Evolutionary conservation across 148 eudicot species (phyloP), one percentile per base, ranked within the genome.

Genomic region (Vaccinium macrocarpon): DNA sequence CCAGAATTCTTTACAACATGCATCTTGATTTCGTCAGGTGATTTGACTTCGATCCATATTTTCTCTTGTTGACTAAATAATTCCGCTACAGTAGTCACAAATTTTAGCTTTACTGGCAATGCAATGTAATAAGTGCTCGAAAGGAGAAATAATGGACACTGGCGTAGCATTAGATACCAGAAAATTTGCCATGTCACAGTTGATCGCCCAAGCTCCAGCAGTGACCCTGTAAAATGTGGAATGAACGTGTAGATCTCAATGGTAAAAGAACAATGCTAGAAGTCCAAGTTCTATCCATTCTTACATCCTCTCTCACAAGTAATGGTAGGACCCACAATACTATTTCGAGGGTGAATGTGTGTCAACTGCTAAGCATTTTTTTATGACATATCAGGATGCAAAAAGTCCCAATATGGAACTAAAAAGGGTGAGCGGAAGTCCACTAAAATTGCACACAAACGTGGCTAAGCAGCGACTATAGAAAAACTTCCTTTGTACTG

Each of bases 1-100:
- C 48, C 82, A 52, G 23, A 23, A 79, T 57, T 50, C 18, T 72
- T 76, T 73, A 35, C 72, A 80, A 53, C 79, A 80, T 25, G 14
- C 18, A 70, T 64, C 23, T 10, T 48, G 57, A 15, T n/a, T 16
- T 66, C 25, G 19, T 66, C 48, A n/a, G 25, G 7, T 49, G 10
- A 66, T 81, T 50, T 51, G 7, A 6, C 66, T 35, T 2, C 23
- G 49, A 6, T 55, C 78, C 32, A n/a, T 49, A 38, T 10, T 68
- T 68, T 35, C 55, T 16, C 83, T 82, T 51, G n/a, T 15, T 18
- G 5, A 46, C 25, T 10, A 51, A 61, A 27, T 42, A 42, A 68
- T 48, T 68, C 25, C 5, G 13, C 21, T 19, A 5, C 3, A 0
- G 21, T 52, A 29, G 3, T 35, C 5, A 12, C 35, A 2, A 29